These are phyloP conservation scores for Aspergillus sergii DNA, from an alignment of 2,329 filamentous ascomycete species.

Conservation along the genomic window DNA sequence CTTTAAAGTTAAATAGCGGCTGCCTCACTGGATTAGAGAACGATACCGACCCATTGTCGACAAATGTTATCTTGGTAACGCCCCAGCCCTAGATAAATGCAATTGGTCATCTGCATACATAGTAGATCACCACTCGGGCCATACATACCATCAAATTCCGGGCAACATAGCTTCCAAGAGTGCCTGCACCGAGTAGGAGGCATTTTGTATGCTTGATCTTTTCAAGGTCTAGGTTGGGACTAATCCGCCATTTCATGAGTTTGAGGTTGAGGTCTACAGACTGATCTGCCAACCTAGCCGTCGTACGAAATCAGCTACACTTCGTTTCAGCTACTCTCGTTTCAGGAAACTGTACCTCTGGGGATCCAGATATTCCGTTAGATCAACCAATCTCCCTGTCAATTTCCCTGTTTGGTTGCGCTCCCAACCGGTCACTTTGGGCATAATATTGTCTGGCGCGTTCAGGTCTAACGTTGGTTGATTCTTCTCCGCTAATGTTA, in stretches of 20 bases:
- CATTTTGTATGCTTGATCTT: constrained; percentile 88
- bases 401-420: constrained; percentile 78
- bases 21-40: constrained; percentile 97
- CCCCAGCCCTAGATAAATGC: constrained; percentile 70
- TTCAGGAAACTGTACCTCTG: constrained; percentile 50
- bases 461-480: constrained; percentile 29
- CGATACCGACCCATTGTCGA: constrained; percentile 90
- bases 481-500: constrained; percentile 58
- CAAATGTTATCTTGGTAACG: constrained; percentile 89
- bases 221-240: constrained; percentile 83
- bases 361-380: constrained; percentile 94
- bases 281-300: constrained; percentile 73
- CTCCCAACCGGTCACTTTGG: constrained; percentile 96
- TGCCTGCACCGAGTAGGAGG: constrained; percentile 87
- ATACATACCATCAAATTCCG: constrained; percentile 71
- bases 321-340: not conserved
- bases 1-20: constrained; percentile 85
- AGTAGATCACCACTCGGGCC: not conserved
- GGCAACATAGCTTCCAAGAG: constrained; percentile 90
- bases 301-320: constrained; percentile 2
- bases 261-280: constrained; percentile 96
- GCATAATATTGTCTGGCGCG: constrained; percentile 54
- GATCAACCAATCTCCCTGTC: constrained; percentile 73
- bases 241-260: constrained; percentile 98
- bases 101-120: not conserved